These are phyloP conservation scores for Pichia sp. DNA, from an alignment of 1,139 yeast species.

Conservation along the genomic window DNA sequence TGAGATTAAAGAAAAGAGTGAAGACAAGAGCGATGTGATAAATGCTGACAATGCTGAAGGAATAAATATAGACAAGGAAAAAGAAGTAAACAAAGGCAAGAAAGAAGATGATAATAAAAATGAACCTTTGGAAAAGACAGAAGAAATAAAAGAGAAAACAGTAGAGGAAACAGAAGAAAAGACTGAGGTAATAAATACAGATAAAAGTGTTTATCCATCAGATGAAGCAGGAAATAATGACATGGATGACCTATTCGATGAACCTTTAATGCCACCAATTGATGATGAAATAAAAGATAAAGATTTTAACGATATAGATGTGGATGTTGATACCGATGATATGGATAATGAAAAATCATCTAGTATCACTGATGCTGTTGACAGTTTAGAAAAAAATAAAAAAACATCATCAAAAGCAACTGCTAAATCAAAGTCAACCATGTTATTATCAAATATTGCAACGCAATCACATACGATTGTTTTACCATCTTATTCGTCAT, in stretches of 20 bases:
- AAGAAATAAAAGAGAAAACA: no score
- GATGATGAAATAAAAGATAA: slow-evolving; percentile 4
- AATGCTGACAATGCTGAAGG: not conserved
- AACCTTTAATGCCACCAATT: slow-evolving; percentile 1
- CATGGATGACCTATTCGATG: slow-evolving; percentile 4
- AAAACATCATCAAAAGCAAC: not conserved
- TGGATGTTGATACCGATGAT: not conserved
- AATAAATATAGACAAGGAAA: not conserved
- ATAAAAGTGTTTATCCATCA: not conserved
- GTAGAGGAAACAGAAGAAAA: no score
- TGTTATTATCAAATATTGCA: slow-evolving; percentile 16
- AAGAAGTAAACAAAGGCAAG: not conserved
- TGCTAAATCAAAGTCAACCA: slow-evolving; percentile 10
- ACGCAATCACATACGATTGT: slow-evolving; percentile 81
- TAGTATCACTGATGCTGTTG: not conserved
- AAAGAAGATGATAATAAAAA: not conserved
- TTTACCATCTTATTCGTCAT: slow-evolving; percentile 87
- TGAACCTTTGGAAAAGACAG: not conserved
- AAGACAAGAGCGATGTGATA: not conserved
- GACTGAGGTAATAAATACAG: not conserved
- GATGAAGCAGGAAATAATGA: not conserved
- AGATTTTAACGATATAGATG: not conserved
- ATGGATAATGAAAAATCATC: not conserved
- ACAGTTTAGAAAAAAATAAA: not conserved
- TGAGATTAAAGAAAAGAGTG: not conserved